Conservation (phyloP, 495 filamentous ascomycete genomes). For the Chaetomium fimeti region DNA sequence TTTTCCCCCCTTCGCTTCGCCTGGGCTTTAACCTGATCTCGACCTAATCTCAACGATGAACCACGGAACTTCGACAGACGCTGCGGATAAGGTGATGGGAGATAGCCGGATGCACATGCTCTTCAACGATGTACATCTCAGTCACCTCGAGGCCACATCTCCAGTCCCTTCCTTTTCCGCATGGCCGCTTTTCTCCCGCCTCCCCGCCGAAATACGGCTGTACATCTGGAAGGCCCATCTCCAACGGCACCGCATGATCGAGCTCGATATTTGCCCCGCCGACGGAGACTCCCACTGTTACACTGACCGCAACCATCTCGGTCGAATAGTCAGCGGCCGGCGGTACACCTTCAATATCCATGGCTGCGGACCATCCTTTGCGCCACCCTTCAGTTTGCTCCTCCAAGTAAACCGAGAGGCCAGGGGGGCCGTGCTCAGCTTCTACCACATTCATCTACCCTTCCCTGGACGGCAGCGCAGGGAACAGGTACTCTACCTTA, state of each 20-base stretch:
- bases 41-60: too few species aligned
- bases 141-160: too few species aligned
- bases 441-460: constrained; percentile 3
- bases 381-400: not conserved
- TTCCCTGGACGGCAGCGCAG: not conserved
- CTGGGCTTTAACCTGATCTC: too few species aligned
- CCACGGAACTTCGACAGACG: too few species aligned
- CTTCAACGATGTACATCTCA: too few species aligned
- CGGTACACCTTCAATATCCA: not conserved
- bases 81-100: too few species aligned
- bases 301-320: not conserved
- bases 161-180: too few species aligned
- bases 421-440: not conserved
- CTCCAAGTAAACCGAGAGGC: not conserved
- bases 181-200: not conserved
- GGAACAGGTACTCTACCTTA: not conserved
- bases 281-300: not conserved
- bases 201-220: not conserved
- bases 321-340: constrained; percentile 2
- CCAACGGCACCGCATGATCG: constrained; percentile 3
- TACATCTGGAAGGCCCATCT: not conserved
- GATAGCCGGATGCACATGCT: too few species aligned
- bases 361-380: not conserved
- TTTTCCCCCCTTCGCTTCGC: too few species aligned
- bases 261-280: not conserved